Evolutionary conservation across 768 basidiomycete genomes (phyloP).

Genomic region (Kwoniella heveanensis): DNA sequence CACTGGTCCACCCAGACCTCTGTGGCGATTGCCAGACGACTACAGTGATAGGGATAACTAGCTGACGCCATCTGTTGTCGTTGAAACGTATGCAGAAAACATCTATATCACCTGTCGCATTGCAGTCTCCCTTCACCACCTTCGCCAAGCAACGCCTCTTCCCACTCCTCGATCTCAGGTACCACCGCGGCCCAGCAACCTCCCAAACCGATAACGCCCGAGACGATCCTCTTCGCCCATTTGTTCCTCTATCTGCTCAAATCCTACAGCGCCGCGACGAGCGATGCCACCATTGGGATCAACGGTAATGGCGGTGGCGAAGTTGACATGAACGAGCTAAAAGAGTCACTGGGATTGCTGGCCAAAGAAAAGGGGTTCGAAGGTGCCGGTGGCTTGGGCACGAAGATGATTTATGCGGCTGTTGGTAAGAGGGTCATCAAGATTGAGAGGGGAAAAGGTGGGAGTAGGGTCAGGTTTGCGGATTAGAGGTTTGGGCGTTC

Average conservation of each 20-base stretch:
- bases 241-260: slow-evolving; percentile 31
- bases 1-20: too few relatives aligned
- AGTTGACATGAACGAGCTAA: slow-evolving; percentile 40
- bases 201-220: slow-evolving; percentile 29
- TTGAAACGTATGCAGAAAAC: slow-evolving; percentile 29
- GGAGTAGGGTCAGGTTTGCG: slow-evolving; percentile 30
- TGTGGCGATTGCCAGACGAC: too few relatives aligned
- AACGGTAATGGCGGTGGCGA: too few relatives aligned
- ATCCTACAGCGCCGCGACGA: background rate
- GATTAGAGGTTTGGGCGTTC: too few relatives aligned
- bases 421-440: slow-evolving; percentile 45
- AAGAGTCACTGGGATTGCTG: slow-evolving; percentile 32
- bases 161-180: slow-evolving; percentile 38
- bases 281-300: background rate
- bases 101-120: slow-evolving; percentile 35
- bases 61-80: too few relatives aligned
- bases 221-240: slow-evolving; percentile 43
- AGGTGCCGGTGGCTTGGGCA: slow-evolving; percentile 27
- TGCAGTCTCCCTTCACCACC: slow-evolving; percentile 26
- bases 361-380: slow-evolving; percentile 43
- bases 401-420: slow-evolving; percentile 47
- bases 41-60: too few relatives aligned
- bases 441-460: slow-evolving; percentile 45
- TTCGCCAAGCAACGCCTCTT: slow-evolving; percentile 30
- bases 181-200: slow-evolving; percentile 16